A percentile compares a stretch with the other conserved stretches of the same genome.
Conservation (phyloP, 495 filamentous ascomycete genomes). For the Thozetella sp. region DNA sequence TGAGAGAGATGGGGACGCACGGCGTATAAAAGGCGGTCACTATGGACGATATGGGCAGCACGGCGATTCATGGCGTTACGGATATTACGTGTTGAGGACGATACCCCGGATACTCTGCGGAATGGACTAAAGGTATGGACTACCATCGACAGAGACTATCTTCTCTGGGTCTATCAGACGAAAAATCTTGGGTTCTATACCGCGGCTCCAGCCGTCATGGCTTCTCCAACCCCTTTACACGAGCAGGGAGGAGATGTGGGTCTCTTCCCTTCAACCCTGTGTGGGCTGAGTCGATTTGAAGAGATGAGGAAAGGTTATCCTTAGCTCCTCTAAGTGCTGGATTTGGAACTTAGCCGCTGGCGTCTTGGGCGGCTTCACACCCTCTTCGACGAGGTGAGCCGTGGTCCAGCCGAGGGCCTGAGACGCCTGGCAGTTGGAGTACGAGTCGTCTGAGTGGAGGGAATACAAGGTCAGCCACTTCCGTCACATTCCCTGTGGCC, state of each 20-base stretch:
- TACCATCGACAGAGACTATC: not conserved
- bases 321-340: slow-evolving; percentile 70
- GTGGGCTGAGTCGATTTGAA: slow-evolving; percentile 53
- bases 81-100: not conserved
- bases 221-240: too few species aligned
- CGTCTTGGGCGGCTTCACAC: slow-evolving; percentile 54
- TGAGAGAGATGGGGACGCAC: not conserved
- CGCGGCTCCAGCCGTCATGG: too few species aligned
- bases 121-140: not conserved
- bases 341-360: slow-evolving; percentile 71
- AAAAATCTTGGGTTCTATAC: not conserved
- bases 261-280: not conserved
- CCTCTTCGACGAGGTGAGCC: slow-evolving; percentile 80
- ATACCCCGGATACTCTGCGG: slow-evolving; percentile 1
- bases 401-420: slow-evolving; percentile 77
- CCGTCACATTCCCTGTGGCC: not conserved
- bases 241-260: not conserved
- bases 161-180: not conserved
- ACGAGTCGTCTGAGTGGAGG: slow-evolving; percentile 72
- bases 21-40: not conserved
- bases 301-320: slow-evolving; percentile 72
- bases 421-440: slow-evolving; percentile 71
- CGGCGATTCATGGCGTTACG: slow-evolving; percentile 2
- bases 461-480: slow-evolving; percentile 14
- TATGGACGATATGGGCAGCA: slow-evolving; percentile 3